These are phyloP conservation scores for Rutstroemia sp. DNA, from an alignment of 2,329 filamentous ascomycete species.

Conservation along the genomic window DNA sequence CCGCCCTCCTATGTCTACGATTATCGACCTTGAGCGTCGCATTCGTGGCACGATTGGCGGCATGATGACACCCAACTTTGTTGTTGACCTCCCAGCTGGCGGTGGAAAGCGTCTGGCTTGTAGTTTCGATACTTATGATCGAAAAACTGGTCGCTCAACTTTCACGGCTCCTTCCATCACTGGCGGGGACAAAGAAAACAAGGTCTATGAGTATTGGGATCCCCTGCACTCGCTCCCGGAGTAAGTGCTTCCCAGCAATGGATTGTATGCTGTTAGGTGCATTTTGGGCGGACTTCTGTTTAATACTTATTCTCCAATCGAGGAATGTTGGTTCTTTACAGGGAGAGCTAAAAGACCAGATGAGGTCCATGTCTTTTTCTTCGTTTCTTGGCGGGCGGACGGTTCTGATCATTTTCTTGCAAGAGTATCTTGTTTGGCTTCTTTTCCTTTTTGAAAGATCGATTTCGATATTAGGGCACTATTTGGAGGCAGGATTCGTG, in stretches of 20 bases:
- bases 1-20: constrained; percentile 51
- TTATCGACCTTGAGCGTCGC: constrained; percentile 48
- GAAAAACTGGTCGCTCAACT: constrained; percentile 43
- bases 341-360: no score
- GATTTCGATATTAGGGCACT: no score
- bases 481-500: neutral
- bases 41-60: constrained; percentile 55
- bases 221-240: constrained; percentile 28
- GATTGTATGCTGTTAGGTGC: neutral
- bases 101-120: constrained; percentile 55
- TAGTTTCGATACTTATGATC: constrained; percentile 46
- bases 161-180: constrained; percentile 49
- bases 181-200: constrained; percentile 37
- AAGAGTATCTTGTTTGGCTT: neutral
- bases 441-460: neutral
- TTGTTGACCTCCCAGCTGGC: constrained; percentile 56
- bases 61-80: constrained; percentile 55
- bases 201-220: constrained; percentile 51
- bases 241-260: neutral
- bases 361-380: neutral
- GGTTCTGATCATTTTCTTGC: neutral
- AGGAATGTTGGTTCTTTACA: no score
- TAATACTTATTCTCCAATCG: no score
- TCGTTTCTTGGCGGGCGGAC: neutral
- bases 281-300: neutral